phyloP scores from a whole-genome alignment of 2,329 filamentous ascomycete species.

The Pseudogymnoascus pannorum region DNA sequence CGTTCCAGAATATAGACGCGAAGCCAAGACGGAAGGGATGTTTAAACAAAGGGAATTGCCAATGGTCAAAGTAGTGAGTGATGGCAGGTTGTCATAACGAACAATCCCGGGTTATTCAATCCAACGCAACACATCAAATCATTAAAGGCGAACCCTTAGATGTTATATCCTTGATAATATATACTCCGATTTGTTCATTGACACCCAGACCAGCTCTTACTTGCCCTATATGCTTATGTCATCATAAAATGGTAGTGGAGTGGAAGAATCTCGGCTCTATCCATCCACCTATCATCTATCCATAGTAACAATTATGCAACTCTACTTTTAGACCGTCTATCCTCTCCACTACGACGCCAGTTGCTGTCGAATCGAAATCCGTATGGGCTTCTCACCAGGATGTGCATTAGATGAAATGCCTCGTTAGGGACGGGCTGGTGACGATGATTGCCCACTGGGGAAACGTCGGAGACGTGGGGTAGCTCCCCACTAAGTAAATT shows the following conservation, averaged over 20 bases:
- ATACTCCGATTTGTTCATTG: not conserved
- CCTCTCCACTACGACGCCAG: not conserved
- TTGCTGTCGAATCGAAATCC: not conserved
- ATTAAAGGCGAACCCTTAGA: not conserved
- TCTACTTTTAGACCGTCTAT: not conserved
- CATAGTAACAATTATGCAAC: not conserved
- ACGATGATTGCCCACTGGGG: not conserved
- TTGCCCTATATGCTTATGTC: not conserved
- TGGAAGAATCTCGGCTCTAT: not conserved
- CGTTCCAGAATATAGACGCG: not conserved
- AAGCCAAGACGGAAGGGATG: not conserved
- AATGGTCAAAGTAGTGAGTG: not conserved
- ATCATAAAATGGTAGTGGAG: not conserved
- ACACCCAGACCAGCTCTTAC: not conserved
- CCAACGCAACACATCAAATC: not conserved
- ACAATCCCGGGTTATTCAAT: not conserved
- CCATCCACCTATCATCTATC: not conserved
- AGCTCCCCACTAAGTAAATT: conserved; percentile 1
- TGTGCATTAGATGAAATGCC: conserved; percentile 1
- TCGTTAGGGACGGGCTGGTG: not conserved
- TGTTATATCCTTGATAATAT: not conserved
- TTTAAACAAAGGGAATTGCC: not conserved
- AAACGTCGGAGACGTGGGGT: conserved; percentile 2
- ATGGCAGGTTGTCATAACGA: not conserved
- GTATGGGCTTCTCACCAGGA: not conserved